Evolutionary conservation across 495 filamentous ascomycete species (phyloP).

Genomic region (Xylaria grammica): DNA sequence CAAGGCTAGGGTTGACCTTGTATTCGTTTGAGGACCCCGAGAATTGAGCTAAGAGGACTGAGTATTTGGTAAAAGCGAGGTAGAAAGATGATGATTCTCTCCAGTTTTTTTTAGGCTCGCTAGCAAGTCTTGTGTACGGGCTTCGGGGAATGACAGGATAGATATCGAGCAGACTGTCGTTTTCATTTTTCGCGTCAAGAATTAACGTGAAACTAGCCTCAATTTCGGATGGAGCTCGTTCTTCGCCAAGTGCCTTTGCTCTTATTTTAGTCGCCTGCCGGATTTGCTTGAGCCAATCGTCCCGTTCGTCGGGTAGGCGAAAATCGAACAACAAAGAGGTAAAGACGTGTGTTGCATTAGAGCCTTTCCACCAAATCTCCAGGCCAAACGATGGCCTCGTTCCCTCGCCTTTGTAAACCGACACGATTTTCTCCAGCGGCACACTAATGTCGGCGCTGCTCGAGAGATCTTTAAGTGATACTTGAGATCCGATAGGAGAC

Average conservation of each 20-base stretch:
- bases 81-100: slow-evolving; percentile 85
- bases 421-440: slow-evolving; percentile 74
- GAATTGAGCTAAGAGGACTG: slow-evolving; percentile 79
- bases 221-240: slow-evolving; percentile 64
- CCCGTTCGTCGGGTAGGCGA: slow-evolving; percentile 71
- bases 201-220: slow-evolving; percentile 68
- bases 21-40: slow-evolving; percentile 52
- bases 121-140: slow-evolving; percentile 50
- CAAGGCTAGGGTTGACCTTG: slow-evolving; percentile 26
- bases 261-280: slow-evolving; percentile 61
- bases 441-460: slow-evolving; percentile 46
- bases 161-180: slow-evolving; percentile 72
- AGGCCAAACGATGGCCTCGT: slow-evolving; percentile 77
- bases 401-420: slow-evolving; percentile 80
- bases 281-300: slow-evolving; percentile 76
- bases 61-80: slow-evolving; percentile 82
- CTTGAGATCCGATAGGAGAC: slow-evolving; percentile 27
- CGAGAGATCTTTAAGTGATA: slow-evolving; percentile 30
- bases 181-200: slow-evolving; percentile 66
- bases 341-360: slow-evolving; percentile 60
- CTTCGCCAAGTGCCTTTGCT: slow-evolving; percentile 47
- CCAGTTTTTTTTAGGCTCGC: slow-evolving; percentile 58
- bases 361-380: slow-evolving; percentile 82
- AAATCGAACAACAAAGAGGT: slow-evolving; percentile 67
- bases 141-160: slow-evolving; percentile 83